These are phyloP conservation scores for Dalbergia cultrata DNA, from an alignment of 306 rosid species.

Conservation along the genomic window DNA sequence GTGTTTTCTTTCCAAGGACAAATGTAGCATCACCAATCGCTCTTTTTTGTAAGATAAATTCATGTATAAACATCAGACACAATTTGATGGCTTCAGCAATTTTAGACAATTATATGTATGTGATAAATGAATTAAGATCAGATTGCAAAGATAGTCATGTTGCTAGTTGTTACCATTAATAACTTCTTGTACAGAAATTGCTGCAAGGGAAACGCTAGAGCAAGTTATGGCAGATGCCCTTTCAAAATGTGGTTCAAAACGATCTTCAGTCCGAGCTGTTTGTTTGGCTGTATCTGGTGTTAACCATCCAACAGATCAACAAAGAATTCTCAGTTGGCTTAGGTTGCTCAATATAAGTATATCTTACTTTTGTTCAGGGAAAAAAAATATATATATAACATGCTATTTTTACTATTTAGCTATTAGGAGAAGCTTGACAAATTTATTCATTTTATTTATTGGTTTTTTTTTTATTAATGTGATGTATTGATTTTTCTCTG, in stretches of 20 bases:
- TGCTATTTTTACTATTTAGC: slow-evolving; percentile 19
- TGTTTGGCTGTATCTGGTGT: slow-evolving; percentile 95
- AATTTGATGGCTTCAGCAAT: slow-evolving; percentile 8
- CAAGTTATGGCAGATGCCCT: slow-evolving; percentile 92
- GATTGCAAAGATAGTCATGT: slow-evolving; percentile 2
- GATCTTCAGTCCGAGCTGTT: slow-evolving; percentile 89
- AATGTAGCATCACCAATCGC: neutral
- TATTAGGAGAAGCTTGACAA: slow-evolving; percentile 7
- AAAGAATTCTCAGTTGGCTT: slow-evolving; percentile 80
- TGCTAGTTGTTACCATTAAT: slow-evolving; percentile 42
- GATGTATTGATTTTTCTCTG: neutral
- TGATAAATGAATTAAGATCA: slow-evolving; percentile 39
- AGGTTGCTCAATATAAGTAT: slow-evolving; percentile 60
- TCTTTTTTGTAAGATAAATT: neutral
- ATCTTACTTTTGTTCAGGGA: slow-evolving; percentile 14
- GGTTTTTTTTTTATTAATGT: neutral
- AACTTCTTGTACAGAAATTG: slow-evolving; percentile 67
- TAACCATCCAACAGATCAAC: slow-evolving; percentile 90
- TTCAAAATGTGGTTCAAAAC: slow-evolving; percentile 73
- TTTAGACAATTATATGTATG: slow-evolving; percentile 10
- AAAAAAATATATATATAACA: slow-evolving; percentile 14
- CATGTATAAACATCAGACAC: neutral
- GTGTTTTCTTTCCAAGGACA: slow-evolving; percentile 11
- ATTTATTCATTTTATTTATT: neutral
- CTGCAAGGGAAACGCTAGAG: slow-evolving; percentile 91